These are phyloP conservation scores for Babesia ovis DNA, from an alignment of 169 alveolate species.

Conservation along the genomic window DNA sequence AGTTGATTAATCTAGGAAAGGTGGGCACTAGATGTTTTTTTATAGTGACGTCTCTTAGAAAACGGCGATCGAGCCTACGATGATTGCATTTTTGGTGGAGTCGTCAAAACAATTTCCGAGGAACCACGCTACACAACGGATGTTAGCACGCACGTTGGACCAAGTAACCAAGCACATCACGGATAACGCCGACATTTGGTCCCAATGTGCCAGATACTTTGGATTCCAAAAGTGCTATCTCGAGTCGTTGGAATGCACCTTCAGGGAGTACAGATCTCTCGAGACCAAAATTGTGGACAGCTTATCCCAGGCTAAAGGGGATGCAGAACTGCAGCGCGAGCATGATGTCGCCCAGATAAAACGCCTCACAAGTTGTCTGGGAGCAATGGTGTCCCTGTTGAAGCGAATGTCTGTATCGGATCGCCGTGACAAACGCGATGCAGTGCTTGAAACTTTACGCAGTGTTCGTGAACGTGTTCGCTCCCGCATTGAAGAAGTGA, in stretches of 20 bases:
- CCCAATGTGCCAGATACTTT: conserved; percentile 43
- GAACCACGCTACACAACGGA: conserved; percentile 42
- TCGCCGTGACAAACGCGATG: conserved; percentile 27
- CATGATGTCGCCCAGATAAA: conserved; percentile 44
- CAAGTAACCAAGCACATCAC: conserved; percentile 48
- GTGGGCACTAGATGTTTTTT: conserved; percentile 51
- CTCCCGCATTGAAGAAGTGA: conserved; percentile 48
- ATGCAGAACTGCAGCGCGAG: conserved; percentile 40
- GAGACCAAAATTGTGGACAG: conserved; percentile 36
- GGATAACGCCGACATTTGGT: conserved; percentile 57
- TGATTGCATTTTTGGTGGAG: conserved; percentile 57
- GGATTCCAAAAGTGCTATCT: conserved; percentile 40
- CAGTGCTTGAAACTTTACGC: conserved; percentile 37
- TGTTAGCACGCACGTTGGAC: conserved; percentile 65
- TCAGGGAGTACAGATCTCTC: conserved; percentile 51
- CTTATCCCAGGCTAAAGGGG: conserved; percentile 32
- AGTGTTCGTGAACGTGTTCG: conserved; percentile 33
- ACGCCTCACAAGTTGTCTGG: conserved; percentile 36
- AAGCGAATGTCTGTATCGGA: conserved; percentile 23
- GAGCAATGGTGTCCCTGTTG: conserved; percentile 47
- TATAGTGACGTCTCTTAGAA: conserved; percentile 44
- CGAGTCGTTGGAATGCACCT: conserved; percentile 55
- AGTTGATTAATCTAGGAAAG: conserved; percentile 61
- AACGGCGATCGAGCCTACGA: conserved; percentile 40
- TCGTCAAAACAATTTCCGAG: conserved; percentile 24